These are phyloP conservation scores for Hyphodiscus sp. DNA, from an alignment of 2,329 filamentous ascomycete genomes.

Conservation along the genomic window DNA sequence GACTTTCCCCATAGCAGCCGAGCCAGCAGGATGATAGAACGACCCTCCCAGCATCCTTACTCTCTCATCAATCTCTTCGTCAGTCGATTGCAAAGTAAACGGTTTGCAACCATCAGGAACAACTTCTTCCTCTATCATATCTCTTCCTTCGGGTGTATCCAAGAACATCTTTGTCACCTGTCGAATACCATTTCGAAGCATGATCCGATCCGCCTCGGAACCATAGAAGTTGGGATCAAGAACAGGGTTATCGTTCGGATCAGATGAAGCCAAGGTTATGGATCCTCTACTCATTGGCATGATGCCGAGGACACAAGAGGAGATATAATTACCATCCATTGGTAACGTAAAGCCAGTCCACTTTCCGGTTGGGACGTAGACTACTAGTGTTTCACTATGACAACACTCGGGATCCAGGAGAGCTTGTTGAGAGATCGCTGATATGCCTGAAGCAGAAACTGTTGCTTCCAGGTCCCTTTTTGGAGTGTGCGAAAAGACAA, in stretches of 20 bases:
- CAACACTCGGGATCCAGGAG: neutral
- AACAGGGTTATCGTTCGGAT: constrained; percentile 1
- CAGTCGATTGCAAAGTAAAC: neutral
- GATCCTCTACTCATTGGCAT: constrained; percentile 4
- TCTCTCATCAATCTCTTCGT: neutral
- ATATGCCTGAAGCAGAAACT: neutral
- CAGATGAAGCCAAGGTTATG: constrained; percentile 6
- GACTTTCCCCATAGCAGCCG: neutral
- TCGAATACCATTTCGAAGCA: neutral
- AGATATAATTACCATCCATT: constrained; percentile 5
- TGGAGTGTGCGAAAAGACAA: constrained; percentile 3
- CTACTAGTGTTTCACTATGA: neutral
- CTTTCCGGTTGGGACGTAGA: neutral
- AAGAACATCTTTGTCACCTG: neutral
- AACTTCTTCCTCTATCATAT: neutral
- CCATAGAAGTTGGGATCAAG: constrained; percentile 12
- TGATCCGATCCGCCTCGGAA: constrained; percentile 2
- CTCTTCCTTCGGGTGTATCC: neutral
- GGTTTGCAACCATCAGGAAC: neutral
- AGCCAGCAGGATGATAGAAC: neutral
- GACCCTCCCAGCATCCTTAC: neutral
- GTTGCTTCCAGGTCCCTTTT: neutral
- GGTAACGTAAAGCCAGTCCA: neutral
- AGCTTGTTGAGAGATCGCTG: constrained; percentile 18
- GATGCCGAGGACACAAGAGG: neutral